Evolutionary conservation across 495 filamentous ascomycete species (phyloP), one percentile per base, ranked within the genome.

Genomic region (Daldinia caldariorum): DNA sequence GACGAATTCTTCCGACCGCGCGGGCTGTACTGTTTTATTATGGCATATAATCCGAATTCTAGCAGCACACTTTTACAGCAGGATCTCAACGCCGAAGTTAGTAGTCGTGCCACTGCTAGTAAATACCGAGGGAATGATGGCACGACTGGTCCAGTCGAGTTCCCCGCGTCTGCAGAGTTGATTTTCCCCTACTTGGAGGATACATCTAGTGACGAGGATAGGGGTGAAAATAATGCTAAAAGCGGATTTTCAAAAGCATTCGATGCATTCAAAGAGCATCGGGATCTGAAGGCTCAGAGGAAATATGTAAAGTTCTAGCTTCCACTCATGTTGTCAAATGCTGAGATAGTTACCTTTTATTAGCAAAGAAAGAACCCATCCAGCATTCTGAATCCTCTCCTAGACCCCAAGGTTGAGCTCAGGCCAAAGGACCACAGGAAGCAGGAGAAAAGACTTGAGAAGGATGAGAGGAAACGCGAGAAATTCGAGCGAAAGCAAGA

Each of bases 11-110:
- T 89, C 77, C 79, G 78, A 32, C 88, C 88, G 0, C 84, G 83
- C 16, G 88, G 88, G 6, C 79, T 90, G 0, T 89, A 83, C 74
- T 86, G 83, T 59, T 74, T 90, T 5, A 77, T 90, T 37, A 87
- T 90, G 84, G 85, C 85, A 8, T 89, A 84, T 75, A 83, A 55
- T 7, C 59, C 61, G 7, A 58, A 69, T 20, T 50, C 69, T 16
- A 47, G 63, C 20, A 64, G 72, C 45, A 58, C 56, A 18, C 18
- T 65, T 3, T 12, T 34, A 38, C 55, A 71, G 45, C 50, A 62
- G n/a, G 56, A 63, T 39, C 58, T 73, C 35, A 58, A 61, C 43
- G 38, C 38, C 34, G 65, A 37, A 18, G 34, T 35, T 6, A 55
- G 67, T n/a, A 32, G 32, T 6, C 20, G 35, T 6, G 18, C 54